phyloP scores from a whole-genome alignment of 768 basidiomycete genomes.

The Amanita thiersii region DNA sequence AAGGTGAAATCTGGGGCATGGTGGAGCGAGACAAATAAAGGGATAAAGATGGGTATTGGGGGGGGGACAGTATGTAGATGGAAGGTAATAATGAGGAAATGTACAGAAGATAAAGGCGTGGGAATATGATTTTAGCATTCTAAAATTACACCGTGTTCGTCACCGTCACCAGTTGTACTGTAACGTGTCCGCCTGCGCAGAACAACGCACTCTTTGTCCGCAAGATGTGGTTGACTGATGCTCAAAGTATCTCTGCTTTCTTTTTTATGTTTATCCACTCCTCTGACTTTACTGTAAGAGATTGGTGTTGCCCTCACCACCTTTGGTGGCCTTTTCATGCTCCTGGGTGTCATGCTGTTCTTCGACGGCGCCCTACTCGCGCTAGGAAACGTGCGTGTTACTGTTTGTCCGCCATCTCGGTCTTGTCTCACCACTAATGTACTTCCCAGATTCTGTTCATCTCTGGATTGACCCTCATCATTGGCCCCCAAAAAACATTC shows the following conservation, averaged over 20 bases:
- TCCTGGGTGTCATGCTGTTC: slow-evolving; percentile 91
- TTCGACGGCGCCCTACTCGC: slow-evolving; percentile 95
- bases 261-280: not conserved
- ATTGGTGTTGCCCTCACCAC: slow-evolving; percentile 96
- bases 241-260: slow-evolving; percentile 40
- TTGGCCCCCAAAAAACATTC: slow-evolving; percentile 95
- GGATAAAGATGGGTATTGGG: not conserved
- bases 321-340: slow-evolving; percentile 92
- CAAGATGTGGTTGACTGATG: slow-evolving; percentile 60
- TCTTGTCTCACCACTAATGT: not conserved
- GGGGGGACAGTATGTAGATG: not conserved
- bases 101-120: slow-evolving; percentile 1
- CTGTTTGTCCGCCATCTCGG: not conserved
- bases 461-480: slow-evolving; percentile 90
- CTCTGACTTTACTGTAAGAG: slow-evolving; percentile 38
- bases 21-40: too few species aligned
- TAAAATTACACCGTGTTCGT: not conserved
- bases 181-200: slow-evolving; percentile 6
- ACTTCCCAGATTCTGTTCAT: slow-evolving; percentile 78
- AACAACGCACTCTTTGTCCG: not conserved
- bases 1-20: slow-evolving; percentile 13
- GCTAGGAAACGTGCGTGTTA: slow-evolving; percentile 78
- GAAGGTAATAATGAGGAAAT: not conserved
- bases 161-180: not conserved
- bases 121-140: not conserved